Percentiles rank a stretch among this genome's conserved stretches.
Evolutionary conservation across 768 basidiomycete species (phyloP).

Genomic region (Dictyophora rubrovolvata): DNA sequence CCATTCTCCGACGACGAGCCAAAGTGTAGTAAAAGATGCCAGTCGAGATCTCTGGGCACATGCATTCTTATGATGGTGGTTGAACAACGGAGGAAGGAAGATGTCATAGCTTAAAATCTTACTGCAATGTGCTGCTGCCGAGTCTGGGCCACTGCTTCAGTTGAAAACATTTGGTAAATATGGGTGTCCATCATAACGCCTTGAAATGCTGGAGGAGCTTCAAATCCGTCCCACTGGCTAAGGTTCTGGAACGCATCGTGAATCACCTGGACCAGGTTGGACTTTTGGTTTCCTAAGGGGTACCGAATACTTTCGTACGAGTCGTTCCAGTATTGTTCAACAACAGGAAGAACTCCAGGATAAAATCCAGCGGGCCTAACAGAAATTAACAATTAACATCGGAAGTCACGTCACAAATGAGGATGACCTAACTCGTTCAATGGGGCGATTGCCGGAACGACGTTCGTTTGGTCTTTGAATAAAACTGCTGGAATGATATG

Average conservation of each 20-base stretch:
- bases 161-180: slow-evolving; percentile 66
- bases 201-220: slow-evolving; percentile 38
- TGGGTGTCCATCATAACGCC: slow-evolving; percentile 77
- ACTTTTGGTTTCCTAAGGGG: slow-evolving; percentile 33
- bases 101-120: neutral
- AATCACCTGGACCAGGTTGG: slow-evolving; percentile 55
- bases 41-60: slow-evolving; percentile 41
- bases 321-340: slow-evolving; percentile 58
- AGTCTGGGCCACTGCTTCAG: slow-evolving; percentile 14
- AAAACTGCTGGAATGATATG: slow-evolving; percentile 29
- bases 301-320: slow-evolving; percentile 70
- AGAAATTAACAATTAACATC: neutral
- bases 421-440: slow-evolving; percentile 54
- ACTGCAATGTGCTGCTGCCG: slow-evolving; percentile 7
- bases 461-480: slow-evolving; percentile 41
- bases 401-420: neutral
- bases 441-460: slow-evolving; percentile 61
- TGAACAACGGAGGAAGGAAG: neutral
- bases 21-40: slow-evolving; percentile 43
- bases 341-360: slow-evolving; percentile 36
- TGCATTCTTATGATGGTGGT: slow-evolving; percentile 26
- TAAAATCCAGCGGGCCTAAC: slow-evolving; percentile 67
- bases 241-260: slow-evolving; percentile 76
- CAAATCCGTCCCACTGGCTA: slow-evolving; percentile 58
- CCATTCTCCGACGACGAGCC: slow-evolving; percentile 87